Conservation (phyloP, 139 green algal species). For the Astrephomene gubernaculifera region DNA sequence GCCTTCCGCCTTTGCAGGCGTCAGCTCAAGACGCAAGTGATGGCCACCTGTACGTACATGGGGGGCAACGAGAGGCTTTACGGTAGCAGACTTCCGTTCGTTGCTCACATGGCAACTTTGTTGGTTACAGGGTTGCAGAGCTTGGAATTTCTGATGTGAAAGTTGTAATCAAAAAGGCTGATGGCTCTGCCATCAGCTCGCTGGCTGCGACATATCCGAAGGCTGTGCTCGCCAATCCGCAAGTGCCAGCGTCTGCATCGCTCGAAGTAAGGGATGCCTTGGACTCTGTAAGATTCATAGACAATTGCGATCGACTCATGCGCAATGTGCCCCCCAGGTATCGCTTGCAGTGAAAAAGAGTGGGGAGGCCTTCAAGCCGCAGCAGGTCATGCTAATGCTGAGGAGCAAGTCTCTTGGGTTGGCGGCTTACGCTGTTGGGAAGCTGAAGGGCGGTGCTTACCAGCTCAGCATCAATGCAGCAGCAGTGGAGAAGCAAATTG, state of each 20-base stretch:
- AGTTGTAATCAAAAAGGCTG: conserved; percentile 4
- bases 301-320: background rate
- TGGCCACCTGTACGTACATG: background rate
- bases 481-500: conserved; percentile 60
- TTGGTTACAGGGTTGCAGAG: conserved; percentile 16
- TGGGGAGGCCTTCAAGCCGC: conserved; percentile 50
- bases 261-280: conserved; percentile 32
- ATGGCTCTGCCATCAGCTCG: conserved; percentile 2
- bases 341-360: conserved; percentile 21
- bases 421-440: conserved; percentile 58
- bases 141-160: conserved; percentile 8
- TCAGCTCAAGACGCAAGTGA: background rate
- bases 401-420: conserved; percentile 39
- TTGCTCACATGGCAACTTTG: background rate
- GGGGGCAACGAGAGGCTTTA: background rate
- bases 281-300: background rate
- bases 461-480: conserved; percentile 5
- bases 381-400: conserved; percentile 61
- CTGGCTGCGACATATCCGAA: conserved; percentile 24
- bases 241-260: background rate
- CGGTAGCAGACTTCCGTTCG: too few species aligned
- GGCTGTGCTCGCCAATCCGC: conserved; percentile 29
- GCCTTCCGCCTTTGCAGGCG: background rate
- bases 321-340: conserved; percentile 34
- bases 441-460: conserved; percentile 51